Evolutionary conservation across 2,329 filamentous ascomycete species (phyloP), one percentile per base, ranked within the genome.

Genomic region (Paracorniculantispora psalliotae): DNA sequence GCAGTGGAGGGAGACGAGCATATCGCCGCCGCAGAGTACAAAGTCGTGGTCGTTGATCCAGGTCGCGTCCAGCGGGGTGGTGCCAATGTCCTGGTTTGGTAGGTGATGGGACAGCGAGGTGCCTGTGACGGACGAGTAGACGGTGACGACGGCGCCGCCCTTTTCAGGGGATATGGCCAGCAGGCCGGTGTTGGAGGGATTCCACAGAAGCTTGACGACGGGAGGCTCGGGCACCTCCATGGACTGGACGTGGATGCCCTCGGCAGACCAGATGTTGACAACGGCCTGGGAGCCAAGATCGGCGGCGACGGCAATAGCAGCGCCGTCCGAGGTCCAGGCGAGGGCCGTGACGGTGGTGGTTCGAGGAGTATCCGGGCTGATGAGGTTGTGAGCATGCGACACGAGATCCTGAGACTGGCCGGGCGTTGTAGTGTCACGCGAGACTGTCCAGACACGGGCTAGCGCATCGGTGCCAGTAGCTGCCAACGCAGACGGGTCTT

Each of bases 381-480:
- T 71, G 53, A 87, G 73, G 62, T 70, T 66, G 49, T 70, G 71
- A 44, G 68, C 69, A 41, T 68, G 70, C 61, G 73, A 70, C 72
- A 75, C 75, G 72, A 73, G 73, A 73, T 78, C 75, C 57, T 69
- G 67, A 55, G 69, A 69, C 9, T 59, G 48, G 4, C 39, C 48
- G 12, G 56, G 37, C 6, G 28, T 51, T 19, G 44, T 51, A 17
- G 57, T 47, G 48, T 39, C 46, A 79, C 80, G 81, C 71, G 81
- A 80, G 66, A 87, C 72, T 63, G 81, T 86, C 84, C 85, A 87
- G 75, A 87, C 79, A 64, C 84, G 84, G 78, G 84, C 85, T 83
- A 87, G 83, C 74, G 84, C 83, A 78, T 87, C 85, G 71, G 83
- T 87, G 68, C 85, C 85, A 76, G 82, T 84, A 78, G 83, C 84